A percentile compares a stretch with the other conserved stretches of the same genome.
Conservation (phyloP, 2,329 filamentous ascomycete species). For the Verticillium nubilum region DNA sequence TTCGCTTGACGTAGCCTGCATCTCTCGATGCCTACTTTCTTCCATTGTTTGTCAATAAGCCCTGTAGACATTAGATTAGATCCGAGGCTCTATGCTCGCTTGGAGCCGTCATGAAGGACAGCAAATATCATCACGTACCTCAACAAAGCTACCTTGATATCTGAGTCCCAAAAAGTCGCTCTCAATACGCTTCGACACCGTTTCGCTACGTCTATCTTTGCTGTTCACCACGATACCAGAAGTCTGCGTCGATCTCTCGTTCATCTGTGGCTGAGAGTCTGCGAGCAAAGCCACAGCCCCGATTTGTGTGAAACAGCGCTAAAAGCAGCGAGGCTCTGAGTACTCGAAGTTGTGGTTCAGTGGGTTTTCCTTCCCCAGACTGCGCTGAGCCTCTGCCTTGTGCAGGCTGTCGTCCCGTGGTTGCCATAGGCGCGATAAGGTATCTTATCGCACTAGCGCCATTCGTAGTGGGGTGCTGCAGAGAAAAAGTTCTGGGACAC, state of each 20-base stretch:
- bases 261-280: background rate
- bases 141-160: too few species aligned
- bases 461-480: slow-evolving; percentile 9
- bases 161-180: too few species aligned
- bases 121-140: too few species aligned
- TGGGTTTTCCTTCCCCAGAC: slow-evolving; percentile 7
- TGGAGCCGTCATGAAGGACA: too few species aligned
- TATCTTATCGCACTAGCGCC: slow-evolving; percentile 8
- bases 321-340: background rate
- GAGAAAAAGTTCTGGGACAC: slow-evolving; percentile 10
- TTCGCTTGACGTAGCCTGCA: background rate
- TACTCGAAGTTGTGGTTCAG: too few species aligned
- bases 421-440: slow-evolving; percentile 14
- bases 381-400: background rate
- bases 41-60: background rate
- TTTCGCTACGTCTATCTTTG: too few species aligned
- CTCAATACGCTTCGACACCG: too few species aligned
- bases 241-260: background rate
- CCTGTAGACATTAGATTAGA: too few species aligned
- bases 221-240: background rate
- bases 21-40: background rate
- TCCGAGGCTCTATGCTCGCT: too few species aligned
- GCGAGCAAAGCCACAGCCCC: background rate
- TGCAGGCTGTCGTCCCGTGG: slow-evolving; percentile 7
- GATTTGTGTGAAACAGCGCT: background rate